phyloP scores from a whole-genome alignment of 257 asterid genomes.

The Pogostemon cablin region DNA sequence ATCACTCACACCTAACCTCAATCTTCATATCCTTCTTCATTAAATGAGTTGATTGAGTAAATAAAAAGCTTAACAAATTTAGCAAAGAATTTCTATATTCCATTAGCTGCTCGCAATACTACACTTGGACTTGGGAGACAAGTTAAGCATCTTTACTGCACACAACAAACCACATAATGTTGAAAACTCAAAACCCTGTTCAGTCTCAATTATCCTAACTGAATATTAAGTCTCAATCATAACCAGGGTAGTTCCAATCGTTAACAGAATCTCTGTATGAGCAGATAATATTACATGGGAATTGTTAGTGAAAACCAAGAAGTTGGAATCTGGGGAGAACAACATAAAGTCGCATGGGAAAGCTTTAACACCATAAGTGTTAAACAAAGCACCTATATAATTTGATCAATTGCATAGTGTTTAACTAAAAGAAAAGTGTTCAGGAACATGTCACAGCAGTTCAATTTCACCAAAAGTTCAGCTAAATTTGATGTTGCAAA shows the following conservation, averaged over 20 bases:
- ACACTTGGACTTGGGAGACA: neutral
- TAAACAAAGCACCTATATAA: neutral
- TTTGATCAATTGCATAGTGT: slow-evolving; percentile 8
- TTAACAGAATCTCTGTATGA: slow-evolving; percentile 4
- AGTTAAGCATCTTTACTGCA: neutral
- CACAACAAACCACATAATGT: neutral
- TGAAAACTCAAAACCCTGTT: neutral
- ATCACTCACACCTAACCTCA: neutral
- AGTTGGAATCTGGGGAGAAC: neutral
- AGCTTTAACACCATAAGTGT: neutral
- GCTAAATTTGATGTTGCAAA: neutral
- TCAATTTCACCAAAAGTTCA: neutral
- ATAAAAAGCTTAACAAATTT: no score
- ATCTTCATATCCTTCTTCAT: neutral
- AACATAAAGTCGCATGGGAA: neutral
- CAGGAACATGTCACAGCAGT: neutral
- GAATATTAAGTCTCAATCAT: slow-evolving; percentile 1
- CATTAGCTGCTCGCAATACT: neutral
- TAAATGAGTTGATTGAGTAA: no score
- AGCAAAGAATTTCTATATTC: neutral
- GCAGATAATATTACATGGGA: neutral
- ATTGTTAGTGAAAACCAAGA: neutral
- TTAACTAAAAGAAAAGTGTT: neutral
- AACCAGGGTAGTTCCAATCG: neutral
- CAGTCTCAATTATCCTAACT: neutral